These are phyloP conservation scores for Lichtheimia ornata DNA, from an alignment of 371 early-diverging fungal species.

Conservation along the genomic window DNA sequence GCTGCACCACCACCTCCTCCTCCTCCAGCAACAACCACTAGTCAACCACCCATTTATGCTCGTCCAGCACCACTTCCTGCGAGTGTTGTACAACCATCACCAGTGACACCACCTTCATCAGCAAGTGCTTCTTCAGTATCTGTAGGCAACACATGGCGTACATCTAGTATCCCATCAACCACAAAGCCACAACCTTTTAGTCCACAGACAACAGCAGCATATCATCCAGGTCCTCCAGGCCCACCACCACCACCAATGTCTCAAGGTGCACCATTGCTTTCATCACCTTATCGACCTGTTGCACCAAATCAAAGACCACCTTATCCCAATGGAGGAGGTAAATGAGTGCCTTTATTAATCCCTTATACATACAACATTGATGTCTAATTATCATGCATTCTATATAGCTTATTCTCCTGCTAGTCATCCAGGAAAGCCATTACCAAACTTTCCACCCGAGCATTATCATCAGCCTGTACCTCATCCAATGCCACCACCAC, in stretches of 20 bases:
- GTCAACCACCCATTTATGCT: background rate
- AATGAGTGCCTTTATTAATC: background rate
- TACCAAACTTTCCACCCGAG: conserved; percentile 13
- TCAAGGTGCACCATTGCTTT: conserved; percentile 16
- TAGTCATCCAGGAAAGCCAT: conserved; percentile 11
- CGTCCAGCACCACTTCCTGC: conserved; percentile 4
- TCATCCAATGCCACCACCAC: conserved; percentile 9
- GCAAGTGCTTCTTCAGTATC: conserved; percentile 7
- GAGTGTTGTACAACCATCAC: background rate
- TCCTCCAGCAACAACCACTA: no score
- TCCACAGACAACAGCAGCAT: background rate
- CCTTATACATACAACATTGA: background rate
- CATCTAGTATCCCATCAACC: conserved; percentile 5
- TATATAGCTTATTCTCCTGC: conserved; percentile 16
- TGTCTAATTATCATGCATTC: background rate
- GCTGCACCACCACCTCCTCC: background rate
- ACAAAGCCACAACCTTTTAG: background rate
- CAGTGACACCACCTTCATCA: conserved; percentile 1
- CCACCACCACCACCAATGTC: conserved; percentile 10
- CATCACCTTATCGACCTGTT: conserved; percentile 20
- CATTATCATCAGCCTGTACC: conserved; percentile 4
- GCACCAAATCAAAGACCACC: conserved; percentile 6
- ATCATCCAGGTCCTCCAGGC: conserved; percentile 3
- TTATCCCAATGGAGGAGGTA: conserved; percentile 11
- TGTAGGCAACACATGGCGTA: conserved; percentile 8